phyloP scores from a whole-genome alignment of 768 basidiomycete genomes.

The Pleurotus salmoneostramineus region DNA sequence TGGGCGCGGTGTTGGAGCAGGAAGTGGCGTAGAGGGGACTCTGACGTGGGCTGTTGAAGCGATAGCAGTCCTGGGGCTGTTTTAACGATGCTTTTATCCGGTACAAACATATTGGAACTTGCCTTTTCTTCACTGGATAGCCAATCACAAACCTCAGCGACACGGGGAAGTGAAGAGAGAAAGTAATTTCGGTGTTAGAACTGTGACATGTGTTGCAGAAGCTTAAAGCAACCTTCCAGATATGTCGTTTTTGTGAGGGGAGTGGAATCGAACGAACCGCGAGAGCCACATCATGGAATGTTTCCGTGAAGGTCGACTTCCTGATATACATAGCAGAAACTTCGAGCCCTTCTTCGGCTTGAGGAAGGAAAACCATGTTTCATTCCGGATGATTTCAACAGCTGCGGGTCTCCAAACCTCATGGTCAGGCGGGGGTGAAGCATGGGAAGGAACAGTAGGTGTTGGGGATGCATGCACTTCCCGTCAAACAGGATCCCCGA shows the following conservation, averaged over 20 bases:
- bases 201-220: background rate
- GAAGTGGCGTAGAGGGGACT: too few species aligned
- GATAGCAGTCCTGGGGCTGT: too few species aligned
- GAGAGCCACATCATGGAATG: background rate
- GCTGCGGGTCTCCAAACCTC: background rate
- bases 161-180: background rate
- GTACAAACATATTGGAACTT: too few species aligned
- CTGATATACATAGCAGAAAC: background rate
- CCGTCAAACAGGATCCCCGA: too few species aligned
- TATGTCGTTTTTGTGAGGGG: background rate
- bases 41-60: too few species aligned
- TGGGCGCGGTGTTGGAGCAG: too few species aligned
- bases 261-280: background rate
- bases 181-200: background rate
- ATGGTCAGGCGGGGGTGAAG: background rate
- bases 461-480: background rate
- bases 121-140: too few species aligned
- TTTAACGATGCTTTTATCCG: too few species aligned
- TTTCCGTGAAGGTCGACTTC: background rate
- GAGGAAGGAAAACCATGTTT: background rate
- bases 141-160: slow-evolving; percentile 5
- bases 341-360: background rate
- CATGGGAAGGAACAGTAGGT: background rate
- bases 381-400: background rate
- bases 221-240: background rate